Base-by-base conservation (phyloP, 768 basidiomycete species). In the Amanita inopinata region DNA sequence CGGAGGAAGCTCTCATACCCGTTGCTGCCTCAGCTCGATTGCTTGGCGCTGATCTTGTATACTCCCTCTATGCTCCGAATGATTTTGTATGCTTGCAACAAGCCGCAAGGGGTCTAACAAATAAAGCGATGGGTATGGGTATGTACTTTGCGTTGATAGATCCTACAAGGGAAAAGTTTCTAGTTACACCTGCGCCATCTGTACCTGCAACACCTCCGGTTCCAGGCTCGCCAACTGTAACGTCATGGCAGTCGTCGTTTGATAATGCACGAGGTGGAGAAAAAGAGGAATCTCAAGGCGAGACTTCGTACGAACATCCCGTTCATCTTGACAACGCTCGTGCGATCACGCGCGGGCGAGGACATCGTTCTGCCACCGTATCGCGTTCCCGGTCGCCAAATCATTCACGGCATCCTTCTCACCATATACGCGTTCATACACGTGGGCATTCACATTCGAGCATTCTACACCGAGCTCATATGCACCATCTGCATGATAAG, bases 111-210 rank as follows among this genome's bases (percentile, higher is more conserved):
- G 61, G 72, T 3, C 63, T 83, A 48, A 66, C 70, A 3, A 74
- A 72, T 8, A 63, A 77, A 5, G 70, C 73, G n/a, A 67, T 78
- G 47, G 83, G 83, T 12, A 66, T 85, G 67, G 62, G 58, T 14
- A 56, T 72, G 28, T 85, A 81, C 52, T 84, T 80, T 47, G 58
- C 57, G 0, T 53, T 85, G n/a, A 69, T 82, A 7, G 79, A 85
- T 48, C 74, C 80, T 0, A 70, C 68, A 14, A 59, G 76, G 31
- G 75, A 79, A 51, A 66, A 57, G 41, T 83, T 83, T 49, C 73
- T 73, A 1, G 51, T 60, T 0, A 73, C 74, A 0, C 75, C 76
- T 10, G 56, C 49, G 3, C 53, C 59, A 0, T 69, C 74, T 6
- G 51, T 39, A 6, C 49, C 59, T 3, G 31, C 45, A 3, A 61